Base-by-base conservation (phyloP, 1,284 basidiomycete species). In the Fomitopsis betulina region DNA sequence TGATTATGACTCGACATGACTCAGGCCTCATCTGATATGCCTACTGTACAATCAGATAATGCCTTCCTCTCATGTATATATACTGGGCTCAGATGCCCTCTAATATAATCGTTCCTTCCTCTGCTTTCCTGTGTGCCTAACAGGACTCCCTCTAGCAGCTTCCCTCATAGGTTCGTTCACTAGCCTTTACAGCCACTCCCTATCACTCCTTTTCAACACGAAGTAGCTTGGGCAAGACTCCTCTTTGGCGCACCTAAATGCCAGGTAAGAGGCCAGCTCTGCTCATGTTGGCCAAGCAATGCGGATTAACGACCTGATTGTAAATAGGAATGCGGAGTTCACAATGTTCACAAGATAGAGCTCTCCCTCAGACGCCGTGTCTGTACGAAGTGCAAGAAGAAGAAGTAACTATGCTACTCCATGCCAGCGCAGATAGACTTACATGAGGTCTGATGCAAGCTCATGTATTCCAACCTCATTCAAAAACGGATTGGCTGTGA, bases 381-480 rank as follows among this genome's bases (percentile, higher is more conserved):
- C 15, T 56, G 54, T 35, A 47, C 6, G 17, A 47, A 56, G 15
- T 56, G 54, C 40, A 49, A 47, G 45, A 49, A 50, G 33, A 37
- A 35, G 45, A 33, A 56, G 54, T 56, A 35, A 30, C 27, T 8
- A 30, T 8, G 27, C 27, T 8, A 30, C 27, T 30, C 27, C 27
- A n/a, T 30, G 27, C 27, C 8, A 8, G 27, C 27, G 27, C 27
- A 30, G 27, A 30, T 30, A 30, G 27, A 27, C 39, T 54, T 19
- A 38, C 21, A n/a, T 3, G 7, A 19, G 0, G 0, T 2, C 8
- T 19, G 7, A 42, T 15, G 17, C 19, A 55, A n/a, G 17, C 42
- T 55, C n/a, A 21, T 55, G 19, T 32, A n/a, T 10, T 23, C 25
- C 2, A 30, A 40, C 4, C 8, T 13, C 19, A 5, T 56, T 19